These are phyloP conservation scores for Candida peoriensis DNA, from an alignment of 805 yeast genomes.

Conservation along the genomic window DNA sequence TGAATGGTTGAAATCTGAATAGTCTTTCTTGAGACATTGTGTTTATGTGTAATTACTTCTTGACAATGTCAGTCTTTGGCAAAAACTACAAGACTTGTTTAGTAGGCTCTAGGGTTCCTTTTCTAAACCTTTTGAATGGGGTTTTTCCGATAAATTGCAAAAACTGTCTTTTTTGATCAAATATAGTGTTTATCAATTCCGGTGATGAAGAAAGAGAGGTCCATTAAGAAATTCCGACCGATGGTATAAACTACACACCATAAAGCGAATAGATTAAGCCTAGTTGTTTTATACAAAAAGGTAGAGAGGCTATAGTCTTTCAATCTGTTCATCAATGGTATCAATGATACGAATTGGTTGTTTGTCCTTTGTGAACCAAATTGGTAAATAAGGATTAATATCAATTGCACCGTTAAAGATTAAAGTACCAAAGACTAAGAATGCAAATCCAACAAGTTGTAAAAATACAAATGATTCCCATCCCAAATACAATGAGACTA, in stretches of 20 bases:
- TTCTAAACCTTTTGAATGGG: no score
- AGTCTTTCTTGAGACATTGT: slow-evolving; percentile 41
- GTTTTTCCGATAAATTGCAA: no score
- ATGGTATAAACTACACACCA: no score
- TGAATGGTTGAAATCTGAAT: slow-evolving; percentile 62
- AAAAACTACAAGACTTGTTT: slow-evolving; percentile 25
- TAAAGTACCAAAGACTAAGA: slow-evolving; percentile 67
- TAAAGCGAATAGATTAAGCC: no score
- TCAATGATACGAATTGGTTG: slow-evolving; percentile 26
- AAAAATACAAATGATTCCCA: slow-evolving; percentile 68
- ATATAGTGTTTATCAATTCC: no score
- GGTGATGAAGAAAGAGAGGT: no score
- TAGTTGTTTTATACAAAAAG: no score
- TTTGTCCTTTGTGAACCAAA: slow-evolving; percentile 32
- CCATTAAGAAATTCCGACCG: no score
- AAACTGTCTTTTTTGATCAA: no score
- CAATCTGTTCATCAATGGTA: slow-evolving; percentile 37
- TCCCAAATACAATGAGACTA: slow-evolving; percentile 60
- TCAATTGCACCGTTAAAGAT: slow-evolving; percentile 64
- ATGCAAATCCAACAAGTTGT: slow-evolving; percentile 59
- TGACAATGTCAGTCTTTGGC: slow-evolving; percentile 38
- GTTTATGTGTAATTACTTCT: slow-evolving; percentile 19
- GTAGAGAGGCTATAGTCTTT: slow-evolving; percentile 24
- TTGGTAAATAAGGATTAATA: slow-evolving; percentile 49
- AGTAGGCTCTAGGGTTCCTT: slow-evolving; percentile 33